Base-by-base conservation (phyloP, 768 basidiomycete genomes). In the Paxillus ammoniavirescens region DNA sequence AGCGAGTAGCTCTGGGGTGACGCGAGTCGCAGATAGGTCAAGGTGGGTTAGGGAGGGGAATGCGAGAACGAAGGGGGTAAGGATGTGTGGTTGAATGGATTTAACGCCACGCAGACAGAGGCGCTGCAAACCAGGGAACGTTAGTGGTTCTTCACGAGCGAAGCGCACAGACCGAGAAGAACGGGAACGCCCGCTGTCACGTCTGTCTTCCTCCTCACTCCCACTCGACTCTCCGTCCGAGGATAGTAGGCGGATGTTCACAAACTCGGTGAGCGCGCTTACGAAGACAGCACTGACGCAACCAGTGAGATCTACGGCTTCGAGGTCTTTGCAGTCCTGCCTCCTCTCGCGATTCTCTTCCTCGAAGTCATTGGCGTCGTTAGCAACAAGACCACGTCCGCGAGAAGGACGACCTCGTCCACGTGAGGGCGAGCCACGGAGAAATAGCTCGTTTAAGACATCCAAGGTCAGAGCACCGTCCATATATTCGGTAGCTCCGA, bases 401-500 rank as follows among this genome's bases (percentile, higher is more conserved):
- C 90, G 83, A 10, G 80, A 76, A 10, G 83, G 82, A 18, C 86
- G 83, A 0, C 88, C 85, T 12, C 88, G 77, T 0, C 83, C 83
- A 40, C 84, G 82, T 26, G 87, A 86, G 8, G 83, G 80, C 7
- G 77, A 73, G 26, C 96, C 95, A 28, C 96, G 86, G 55, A 98
- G 83, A 63, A 99, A 85, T 15, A 99, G 74, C 65, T 98, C 96
- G 50, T 86, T 89, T 10, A 99, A 75, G 15, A 98, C 94, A 0
- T 86, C 77, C 14, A 90, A 74, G 12, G 87, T 91, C 40, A 99
- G 77, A 1, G 96, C 87, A 4, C 91, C 87, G 60, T 99, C 96
- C 91, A 99, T 98, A 67, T 98, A 99, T 69, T 99, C 96, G 2
- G 96, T 98, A 5, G 93, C 94, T n/a, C 95, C 95, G 58, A 99